Percentiles rank a stretch among this genome's conserved stretches.
These are phyloP conservation scores for Prunus mume DNA, from an alignment of 306 rosid genomes.

Conservation along the genomic window DNA sequence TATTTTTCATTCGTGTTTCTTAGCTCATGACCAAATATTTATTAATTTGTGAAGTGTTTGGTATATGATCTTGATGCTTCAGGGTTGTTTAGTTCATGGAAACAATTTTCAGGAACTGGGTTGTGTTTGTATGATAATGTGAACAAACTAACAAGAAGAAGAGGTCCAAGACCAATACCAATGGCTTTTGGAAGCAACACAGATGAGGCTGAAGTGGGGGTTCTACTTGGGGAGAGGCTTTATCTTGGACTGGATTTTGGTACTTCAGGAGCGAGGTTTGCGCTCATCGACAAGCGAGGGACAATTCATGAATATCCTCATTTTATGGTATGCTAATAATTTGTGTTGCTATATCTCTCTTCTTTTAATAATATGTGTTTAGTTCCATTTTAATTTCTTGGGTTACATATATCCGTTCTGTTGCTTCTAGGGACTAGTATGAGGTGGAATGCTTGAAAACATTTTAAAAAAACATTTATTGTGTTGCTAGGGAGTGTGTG, in stretches of 20 bases:
- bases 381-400: not conserved
- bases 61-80: not conserved
- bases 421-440: not conserved
- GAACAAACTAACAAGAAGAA: slow-evolving; percentile 9
- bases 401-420: not conserved
- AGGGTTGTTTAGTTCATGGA: slow-evolving; percentile 25
- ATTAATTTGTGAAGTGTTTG: not conserved
- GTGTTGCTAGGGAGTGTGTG: not conserved
- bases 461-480: not conserved
- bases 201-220: slow-evolving; percentile 20
- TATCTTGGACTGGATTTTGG: slow-evolving; percentile 95
- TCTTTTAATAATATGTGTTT: too few relatives aligned
- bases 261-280: slow-evolving; percentile 87
- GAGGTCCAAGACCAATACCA: slow-evolving; percentile 29
- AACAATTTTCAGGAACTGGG: slow-evolving; percentile 27
- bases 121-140: slow-evolving; percentile 11
- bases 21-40: not conserved
- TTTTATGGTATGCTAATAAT: slow-evolving; percentile 44
- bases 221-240: slow-evolving; percentile 38
- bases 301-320: slow-evolving; percentile 52
- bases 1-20: not conserved
- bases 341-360: not conserved
- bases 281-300: slow-evolving; percentile 60
- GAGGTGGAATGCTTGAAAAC: not conserved
- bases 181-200: slow-evolving; percentile 37